Conservation (phyloP, 306 rosid species). For the Fragaria vesca region DNA sequence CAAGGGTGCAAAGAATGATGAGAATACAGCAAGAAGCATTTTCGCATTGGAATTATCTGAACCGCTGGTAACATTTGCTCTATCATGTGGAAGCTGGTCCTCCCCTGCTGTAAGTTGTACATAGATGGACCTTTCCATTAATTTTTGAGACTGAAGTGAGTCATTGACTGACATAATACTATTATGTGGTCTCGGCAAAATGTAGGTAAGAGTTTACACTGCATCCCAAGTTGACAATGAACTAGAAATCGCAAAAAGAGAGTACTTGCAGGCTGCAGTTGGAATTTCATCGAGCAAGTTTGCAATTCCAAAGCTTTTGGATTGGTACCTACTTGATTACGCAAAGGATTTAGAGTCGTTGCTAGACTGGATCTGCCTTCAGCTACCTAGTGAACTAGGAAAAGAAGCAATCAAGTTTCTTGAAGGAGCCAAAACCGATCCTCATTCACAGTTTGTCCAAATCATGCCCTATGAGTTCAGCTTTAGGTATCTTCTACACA, state of each 20-base stretch:
- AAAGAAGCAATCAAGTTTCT: conserved; percentile 81
- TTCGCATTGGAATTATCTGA: conserved; percentile 87
- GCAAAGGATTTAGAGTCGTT: conserved; percentile 91
- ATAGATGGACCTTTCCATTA: background rate
- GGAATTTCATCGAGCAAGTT: conserved; percentile 66
- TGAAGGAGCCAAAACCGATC: conserved; percentile 52
- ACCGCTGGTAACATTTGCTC: conserved; percentile 91
- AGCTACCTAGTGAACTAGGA: conserved; percentile 76
- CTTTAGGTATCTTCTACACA: conserved; percentile 85
- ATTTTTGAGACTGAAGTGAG: background rate
- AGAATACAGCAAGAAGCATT: conserved; percentile 67
- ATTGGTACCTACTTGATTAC: conserved; percentile 86
- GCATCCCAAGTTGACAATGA: conserved; percentile 84
- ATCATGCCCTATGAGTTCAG: conserved; percentile 81
- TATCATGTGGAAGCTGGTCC: conserved; percentile 97
- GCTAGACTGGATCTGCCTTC: conserved; percentile 93
- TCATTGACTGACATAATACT: conserved; percentile 18
- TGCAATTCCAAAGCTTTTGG: conserved; percentile 73
- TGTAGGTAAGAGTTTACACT: conserved; percentile 89
- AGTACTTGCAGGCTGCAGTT: conserved; percentile 78
- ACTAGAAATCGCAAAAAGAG: conserved; percentile 82
- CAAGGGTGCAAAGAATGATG: conserved; percentile 59
- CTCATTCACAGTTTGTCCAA: conserved; percentile 71
- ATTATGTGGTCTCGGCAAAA: conserved; percentile 23
- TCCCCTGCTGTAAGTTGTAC: conserved; percentile 87